Percentiles rank a stretch among this genome's conserved stretches.
Evolutionary conservation across 257 asterid genomes (phyloP).

Genomic region (Datura wrightii): DNA sequence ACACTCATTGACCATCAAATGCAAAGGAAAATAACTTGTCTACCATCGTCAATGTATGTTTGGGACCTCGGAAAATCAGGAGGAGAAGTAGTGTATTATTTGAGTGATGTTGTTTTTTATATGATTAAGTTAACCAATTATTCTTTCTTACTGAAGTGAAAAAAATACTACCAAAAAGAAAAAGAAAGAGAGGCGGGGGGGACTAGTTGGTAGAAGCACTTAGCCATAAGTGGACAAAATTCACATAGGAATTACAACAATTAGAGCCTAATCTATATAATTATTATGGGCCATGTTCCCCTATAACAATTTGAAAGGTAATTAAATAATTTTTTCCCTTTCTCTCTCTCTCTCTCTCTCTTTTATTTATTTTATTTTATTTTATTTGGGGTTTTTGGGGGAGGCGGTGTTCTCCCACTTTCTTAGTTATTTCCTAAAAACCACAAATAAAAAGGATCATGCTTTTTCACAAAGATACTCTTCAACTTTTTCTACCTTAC

Average conservation of each 20-base stretch:
- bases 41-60: background rate
- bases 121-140: background rate
- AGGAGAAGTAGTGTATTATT: background rate
- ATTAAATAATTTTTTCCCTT: background rate
- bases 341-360: too few relatives aligned
- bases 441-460: constrained; percentile 24
- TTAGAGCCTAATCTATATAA: background rate
- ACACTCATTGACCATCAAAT: background rate
- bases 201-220: background rate
- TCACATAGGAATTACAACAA: background rate
- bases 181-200: too few relatives aligned
- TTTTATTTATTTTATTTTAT: too few relatives aligned
- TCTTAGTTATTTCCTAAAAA: too few relatives aligned
- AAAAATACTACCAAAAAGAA: too few relatives aligned
- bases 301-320: background rate
- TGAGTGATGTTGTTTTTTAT: background rate
- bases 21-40: background rate
- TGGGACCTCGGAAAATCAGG: background rate
- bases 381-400: background rate
- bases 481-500: background rate
- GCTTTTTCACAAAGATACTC: constrained; percentile 30
- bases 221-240: background rate
- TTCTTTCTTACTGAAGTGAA: background rate
- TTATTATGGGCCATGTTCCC: background rate
- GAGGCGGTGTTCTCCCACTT: too few relatives aligned